Conservation (phyloP, 805 yeast genomes). For the Candida morakotiae region DNA sequence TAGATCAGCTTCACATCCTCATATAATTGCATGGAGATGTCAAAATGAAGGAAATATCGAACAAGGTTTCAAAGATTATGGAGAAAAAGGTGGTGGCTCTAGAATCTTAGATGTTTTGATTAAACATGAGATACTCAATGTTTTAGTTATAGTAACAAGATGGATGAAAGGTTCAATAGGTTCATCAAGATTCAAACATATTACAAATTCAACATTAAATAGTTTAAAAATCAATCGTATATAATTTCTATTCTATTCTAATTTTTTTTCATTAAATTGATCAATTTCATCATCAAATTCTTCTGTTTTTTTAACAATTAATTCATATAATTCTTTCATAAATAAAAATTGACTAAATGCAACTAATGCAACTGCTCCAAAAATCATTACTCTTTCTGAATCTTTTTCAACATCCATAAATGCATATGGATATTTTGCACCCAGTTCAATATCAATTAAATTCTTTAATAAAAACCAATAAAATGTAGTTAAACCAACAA, state of each 20-base stretch:
- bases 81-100: conserved; percentile 73
- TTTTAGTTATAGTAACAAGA: conserved; percentile 64
- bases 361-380: conserved; percentile 37
- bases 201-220: conserved; percentile 18
- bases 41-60: conserved; percentile 19
- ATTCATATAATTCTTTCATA: conserved; percentile 22
- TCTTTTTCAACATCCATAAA: conserved; percentile 53
- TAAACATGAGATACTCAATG: conserved; percentile 45
- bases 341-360: conserved; percentile 29
- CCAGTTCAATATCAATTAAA: conserved; percentile 42
- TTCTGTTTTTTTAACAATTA: conserved; percentile 11
- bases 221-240: conserved; percentile 8
- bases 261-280: too few species aligned
- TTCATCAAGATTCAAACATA: conserved; percentile 64
- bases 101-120: conserved; percentile 51
- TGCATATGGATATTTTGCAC: conserved; percentile 62
- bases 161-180: conserved; percentile 85
- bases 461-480: conserved; percentile 53
- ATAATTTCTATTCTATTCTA: conserved; percentile 1
- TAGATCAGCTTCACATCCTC: conserved; percentile 68
- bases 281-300: conserved; percentile 10
- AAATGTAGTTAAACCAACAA: conserved; percentile 34
- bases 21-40: conserved; percentile 68
- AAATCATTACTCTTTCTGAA: conserved; percentile 43
- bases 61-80: conserved; percentile 67